Evolutionary conservation across 2,329 filamentous ascomycete genomes (phyloP).

Genomic region (Cercospora brassicicola): DNA sequence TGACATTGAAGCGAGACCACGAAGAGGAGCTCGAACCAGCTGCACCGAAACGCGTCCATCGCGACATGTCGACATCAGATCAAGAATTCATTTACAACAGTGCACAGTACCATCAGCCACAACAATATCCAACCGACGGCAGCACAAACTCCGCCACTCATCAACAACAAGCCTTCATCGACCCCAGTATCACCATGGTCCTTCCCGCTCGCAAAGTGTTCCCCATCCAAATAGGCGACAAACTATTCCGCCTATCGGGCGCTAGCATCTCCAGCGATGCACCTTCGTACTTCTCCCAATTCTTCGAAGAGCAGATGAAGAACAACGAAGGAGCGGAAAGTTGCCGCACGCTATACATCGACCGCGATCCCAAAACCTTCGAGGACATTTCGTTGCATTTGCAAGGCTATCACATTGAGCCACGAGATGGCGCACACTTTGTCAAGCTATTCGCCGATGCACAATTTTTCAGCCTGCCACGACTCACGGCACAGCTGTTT

Average conservation of each 20-base stretch:
- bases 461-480: slow-evolving; percentile 89
- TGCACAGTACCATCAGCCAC: background rate
- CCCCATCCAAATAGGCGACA: slow-evolving; percentile 68
- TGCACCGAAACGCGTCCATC: background rate
- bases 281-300: slow-evolving; percentile 93
- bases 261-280: slow-evolving; percentile 63
- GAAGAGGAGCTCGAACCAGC: background rate
- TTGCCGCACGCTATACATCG: slow-evolving; percentile 86
- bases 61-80: background rate
- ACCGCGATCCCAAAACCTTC: slow-evolving; percentile 87
- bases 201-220: slow-evolving; percentile 71
- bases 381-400: slow-evolving; percentile 85
- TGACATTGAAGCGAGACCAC: background rate
- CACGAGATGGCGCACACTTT: slow-evolving; percentile 80
- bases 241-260: slow-evolving; percentile 67
- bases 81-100: background rate
- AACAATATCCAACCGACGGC: background rate
- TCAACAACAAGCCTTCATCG: slow-evolving; percentile 20
- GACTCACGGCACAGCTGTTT: slow-evolving; percentile 85
- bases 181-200: slow-evolving; percentile 40
- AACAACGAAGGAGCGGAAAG: slow-evolving; percentile 59
- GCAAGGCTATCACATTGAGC: slow-evolving; percentile 85
- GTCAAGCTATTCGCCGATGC: slow-evolving; percentile 92
- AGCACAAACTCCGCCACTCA: background rate
- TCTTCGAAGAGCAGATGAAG: slow-evolving; percentile 80